These are phyloP conservation scores for Aspergillus pseudonomiae DNA, from an alignment of 2,329 filamentous ascomycete species.

Conservation along the genomic window DNA sequence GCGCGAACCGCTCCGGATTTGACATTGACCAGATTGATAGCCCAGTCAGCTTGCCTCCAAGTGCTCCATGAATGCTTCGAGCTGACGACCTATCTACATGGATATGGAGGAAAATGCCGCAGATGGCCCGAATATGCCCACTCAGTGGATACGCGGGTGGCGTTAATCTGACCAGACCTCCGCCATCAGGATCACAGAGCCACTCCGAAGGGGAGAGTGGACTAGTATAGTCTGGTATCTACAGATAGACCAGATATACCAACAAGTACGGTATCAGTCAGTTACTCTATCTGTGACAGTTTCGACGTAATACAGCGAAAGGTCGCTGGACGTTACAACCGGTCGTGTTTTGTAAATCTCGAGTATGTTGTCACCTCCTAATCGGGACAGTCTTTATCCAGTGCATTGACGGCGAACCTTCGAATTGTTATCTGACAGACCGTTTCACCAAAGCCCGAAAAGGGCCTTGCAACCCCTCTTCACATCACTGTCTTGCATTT, in stretches of 20 bases:
- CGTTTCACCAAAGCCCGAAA: background rate
- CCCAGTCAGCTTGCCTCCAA: background rate
- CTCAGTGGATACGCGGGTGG: background rate
- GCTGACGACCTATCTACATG: background rate
- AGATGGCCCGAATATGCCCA: background rate
- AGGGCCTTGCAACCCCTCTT: background rate
- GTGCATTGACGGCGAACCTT: background rate
- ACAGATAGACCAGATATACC: background rate
- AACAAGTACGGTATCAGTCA: background rate
- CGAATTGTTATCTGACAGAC: background rate
- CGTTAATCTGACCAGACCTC: background rate
- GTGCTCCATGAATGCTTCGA: background rate
- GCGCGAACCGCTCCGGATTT: background rate
- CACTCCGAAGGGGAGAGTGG: background rate
- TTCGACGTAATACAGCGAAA: background rate
- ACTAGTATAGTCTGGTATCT: background rate
- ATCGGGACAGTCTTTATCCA: background rate
- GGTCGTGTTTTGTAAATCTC: background rate
- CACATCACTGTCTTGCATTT: background rate
- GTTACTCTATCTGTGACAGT: background rate
- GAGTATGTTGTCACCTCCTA: background rate
- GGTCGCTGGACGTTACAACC: background rate
- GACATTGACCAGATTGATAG: background rate
- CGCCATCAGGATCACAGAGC: background rate
- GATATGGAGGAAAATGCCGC: conserved; percentile 3